phyloP scores from a whole-genome alignment of 2,329 filamentous ascomycete genomes.

The Apiospora arundinis region DNA sequence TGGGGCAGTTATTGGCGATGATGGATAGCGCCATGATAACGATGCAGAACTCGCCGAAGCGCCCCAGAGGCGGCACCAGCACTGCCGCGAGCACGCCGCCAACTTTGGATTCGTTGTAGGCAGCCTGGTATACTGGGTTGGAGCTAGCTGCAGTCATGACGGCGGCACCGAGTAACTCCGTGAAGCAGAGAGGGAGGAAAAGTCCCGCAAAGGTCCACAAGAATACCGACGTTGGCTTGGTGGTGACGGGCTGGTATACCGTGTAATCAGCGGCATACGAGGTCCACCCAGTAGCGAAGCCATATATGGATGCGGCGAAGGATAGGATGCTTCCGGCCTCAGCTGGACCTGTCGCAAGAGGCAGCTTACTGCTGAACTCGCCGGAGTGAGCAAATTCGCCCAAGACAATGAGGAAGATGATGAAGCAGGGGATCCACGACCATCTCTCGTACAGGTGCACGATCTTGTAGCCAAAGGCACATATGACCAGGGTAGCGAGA shows the following conservation, averaged over 20 bases:
- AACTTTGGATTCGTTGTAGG: slow-evolving; percentile 63
- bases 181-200: slow-evolving; percentile 74
- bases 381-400: slow-evolving; percentile 72
- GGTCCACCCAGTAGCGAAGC: slow-evolving; percentile 77
- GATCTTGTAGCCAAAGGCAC: slow-evolving; percentile 77
- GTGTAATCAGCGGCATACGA: slow-evolving; percentile 80
- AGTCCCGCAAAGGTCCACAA: slow-evolving; percentile 72
- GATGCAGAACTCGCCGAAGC: slow-evolving; percentile 76
- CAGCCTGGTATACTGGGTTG: slow-evolving; percentile 59
- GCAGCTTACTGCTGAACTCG: slow-evolving; percentile 62
- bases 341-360: slow-evolving; percentile 62
- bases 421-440: slow-evolving; percentile 75
- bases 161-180: slow-evolving; percentile 74
- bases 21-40: slow-evolving; percentile 70
- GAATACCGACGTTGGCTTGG: slow-evolving; percentile 69
- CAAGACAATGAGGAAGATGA: slow-evolving; percentile 75
- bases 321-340: slow-evolving; percentile 69
- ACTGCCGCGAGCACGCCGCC: slow-evolving; percentile 73
- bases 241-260: slow-evolving; percentile 73
- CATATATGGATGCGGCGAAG: slow-evolving; percentile 70
- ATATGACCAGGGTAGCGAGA: slow-evolving; percentile 69
- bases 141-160: slow-evolving; percentile 68
- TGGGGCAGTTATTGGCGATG: slow-evolving; percentile 74
- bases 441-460: slow-evolving; percentile 80
- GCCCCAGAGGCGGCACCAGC: slow-evolving; percentile 66